Base-by-base conservation (phyloP, 2,329 filamentous ascomycete genomes). In the Aschersonia sp. region DNA sequence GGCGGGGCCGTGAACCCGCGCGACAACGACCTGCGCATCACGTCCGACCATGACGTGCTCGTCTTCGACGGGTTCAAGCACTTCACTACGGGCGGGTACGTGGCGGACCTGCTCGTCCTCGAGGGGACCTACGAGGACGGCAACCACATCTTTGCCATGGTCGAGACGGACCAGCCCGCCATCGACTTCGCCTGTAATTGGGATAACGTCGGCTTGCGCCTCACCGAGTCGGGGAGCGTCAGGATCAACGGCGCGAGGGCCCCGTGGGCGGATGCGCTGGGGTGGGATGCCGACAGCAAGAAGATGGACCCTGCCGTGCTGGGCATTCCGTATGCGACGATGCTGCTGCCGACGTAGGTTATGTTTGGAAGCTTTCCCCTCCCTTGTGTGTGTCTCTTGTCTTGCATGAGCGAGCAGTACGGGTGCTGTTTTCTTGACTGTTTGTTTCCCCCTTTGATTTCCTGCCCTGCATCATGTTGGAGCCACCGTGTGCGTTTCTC, bases 61-160 rank as follows among this genome's bases (percentile, higher is more conserved):
- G 58, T 79, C 2, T 83, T 80, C 59, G 74, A 75, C 50, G 78
- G 80, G 1, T 71, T 69, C 60, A 84, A 84, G 59, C 69, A 75
- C 61, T 84, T 84, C 67, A 84, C 80, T 56, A 84, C 80, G 0
- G 80, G 80, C 0, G 80, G 79, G 30, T 78, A 82, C 0, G 68
- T 84, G 2, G 82, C 78, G 0, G 80, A 84, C 50, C 61, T 84
- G 28, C 82, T 78, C 0, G 77, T 84, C 0, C 68, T 84, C 0
- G 80, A 84, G 54, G 80, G 80, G 28, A 73, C 78, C 1, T 64
- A 73, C n/a, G 70, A 75, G 5, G 73, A 68, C 20, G 66, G 71
- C 4, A 66, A 78, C 47, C 79, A 83, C 55, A 77, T 83, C 49
- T 84, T 82, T 55, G 75, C 78, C 3, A 60, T 82, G 29, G 77